Evolutionary conservation across 2,329 filamentous ascomycete genomes (phyloP).

Genomic region (Calycina herbarum): DNA sequence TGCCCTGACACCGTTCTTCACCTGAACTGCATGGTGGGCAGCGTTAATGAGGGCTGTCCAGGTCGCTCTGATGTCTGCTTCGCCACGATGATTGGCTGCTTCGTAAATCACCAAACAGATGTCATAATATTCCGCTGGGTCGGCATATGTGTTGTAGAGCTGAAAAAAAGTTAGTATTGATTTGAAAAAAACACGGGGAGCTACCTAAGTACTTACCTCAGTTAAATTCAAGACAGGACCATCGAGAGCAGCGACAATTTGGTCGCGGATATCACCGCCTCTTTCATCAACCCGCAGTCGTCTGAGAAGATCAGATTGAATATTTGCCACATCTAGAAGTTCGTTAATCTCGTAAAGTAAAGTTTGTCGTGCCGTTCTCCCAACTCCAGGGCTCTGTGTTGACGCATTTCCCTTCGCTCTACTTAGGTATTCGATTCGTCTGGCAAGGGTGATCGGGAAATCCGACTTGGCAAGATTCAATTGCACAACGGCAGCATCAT

Average conservation of each 20-base stretch:
- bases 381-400: conserved; percentile 74
- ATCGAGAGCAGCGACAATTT: conserved; percentile 69
- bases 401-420: conserved; percentile 91
- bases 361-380: conserved; percentile 78
- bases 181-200: neutral
- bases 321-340: conserved; percentile 87
- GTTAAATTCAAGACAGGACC: conserved; percentile 76
- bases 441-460: conserved; percentile 76
- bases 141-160: conserved; percentile 92
- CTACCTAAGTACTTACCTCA: conserved; percentile 56
- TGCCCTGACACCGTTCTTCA: conserved; percentile 42
- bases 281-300: conserved; percentile 72
- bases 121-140: conserved; percentile 90
- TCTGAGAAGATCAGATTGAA: conserved; percentile 88
- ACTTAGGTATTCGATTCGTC: conserved; percentile 85
- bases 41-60: conserved; percentile 82
- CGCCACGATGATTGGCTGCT: conserved; percentile 85
- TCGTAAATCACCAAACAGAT: conserved; percentile 92
- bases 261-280: conserved; percentile 58
- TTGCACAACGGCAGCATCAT: conserved; percentile 86
- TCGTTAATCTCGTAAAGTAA: conserved; percentile 83
- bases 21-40: conserved; percentile 54
- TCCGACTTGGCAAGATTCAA: conserved; percentile 79
- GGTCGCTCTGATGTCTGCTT: conserved; percentile 77
- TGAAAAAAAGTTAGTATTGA: conserved; percentile 40